Evolutionary conservation across 345 rosid species (phyloP), one percentile per base, ranked within the genome.

Genomic region (Alliaria petiolata): DNA sequence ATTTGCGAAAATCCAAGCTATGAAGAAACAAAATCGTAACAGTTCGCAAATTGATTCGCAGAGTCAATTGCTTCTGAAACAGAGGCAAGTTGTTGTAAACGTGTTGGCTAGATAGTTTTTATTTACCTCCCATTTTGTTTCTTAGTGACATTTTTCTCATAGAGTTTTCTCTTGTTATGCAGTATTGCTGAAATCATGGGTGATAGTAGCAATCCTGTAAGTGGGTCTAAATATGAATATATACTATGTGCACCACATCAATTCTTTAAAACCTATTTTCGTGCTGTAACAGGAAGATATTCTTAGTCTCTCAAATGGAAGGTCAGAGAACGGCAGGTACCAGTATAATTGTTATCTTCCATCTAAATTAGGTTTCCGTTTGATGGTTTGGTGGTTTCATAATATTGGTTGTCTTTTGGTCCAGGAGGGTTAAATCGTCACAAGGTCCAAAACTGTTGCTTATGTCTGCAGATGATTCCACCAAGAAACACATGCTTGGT

Each of bases 101-200:
- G 44, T 53, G 56, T 56, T 40, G 39, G 36, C 44, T 39, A 3
- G 12, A 51, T 52, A 28, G 58, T n/a, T 68, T 40, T 58, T 65
- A 28, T 49, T 22, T 62, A 45, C 54, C 54, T 62, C 39, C 5
- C 46, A 60, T 56, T 61, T 49, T 67, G 45, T 31, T 56, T 33
- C n/a, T 50, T 53, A 53, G 55, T 53, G 60, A 54, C 50, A 26
- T 60, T 30, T 66, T 76, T 49, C 83, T 80, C 52, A 80, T 66
- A 22, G 8, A 62, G 52, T 43, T 8, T 34, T 74, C 35, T 71
- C 55, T 31, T 62, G 74, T 19, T 66, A 14, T 83, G 85, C 96
- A 95, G 98, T 80, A 84, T 90, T 70, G 83, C 80, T 44, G 93
- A 91, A 79, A 85, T 91, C 22, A 88, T 91, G 89, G 87, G 86